Evolutionary conservation across 306 rosid species (phyloP).

Genomic region (Fragaria nilgerrensis): DNA sequence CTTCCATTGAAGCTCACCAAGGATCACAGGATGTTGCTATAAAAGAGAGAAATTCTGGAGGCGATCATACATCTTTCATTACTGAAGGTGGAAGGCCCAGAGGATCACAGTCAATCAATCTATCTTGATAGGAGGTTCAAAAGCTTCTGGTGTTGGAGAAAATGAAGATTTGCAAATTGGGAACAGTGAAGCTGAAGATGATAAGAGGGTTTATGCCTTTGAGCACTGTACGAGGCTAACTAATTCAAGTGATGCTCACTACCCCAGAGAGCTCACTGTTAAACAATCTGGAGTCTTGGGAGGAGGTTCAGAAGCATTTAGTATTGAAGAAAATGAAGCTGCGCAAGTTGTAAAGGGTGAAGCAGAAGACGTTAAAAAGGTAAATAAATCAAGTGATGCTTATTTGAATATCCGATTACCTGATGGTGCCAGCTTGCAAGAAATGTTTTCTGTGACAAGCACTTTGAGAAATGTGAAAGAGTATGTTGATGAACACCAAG

Average conservation of each 20-base stretch:
- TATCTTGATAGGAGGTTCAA: conserved; percentile 28
- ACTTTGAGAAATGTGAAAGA: conserved; percentile 46
- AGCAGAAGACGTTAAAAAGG: conserved; percentile 23
- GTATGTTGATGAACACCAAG: conserved; percentile 36
- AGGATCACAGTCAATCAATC: conserved; percentile 15
- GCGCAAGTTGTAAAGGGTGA: conserved; percentile 22
- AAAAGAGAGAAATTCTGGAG: conserved; percentile 10
- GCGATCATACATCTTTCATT: conserved; percentile 8
- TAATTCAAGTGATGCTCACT: conserved; percentile 32
- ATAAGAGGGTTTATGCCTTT: conserved; percentile 16
- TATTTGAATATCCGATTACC: conserved; percentile 51
- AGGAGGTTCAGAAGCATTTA: conserved; percentile 24
- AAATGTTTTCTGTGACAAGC: conserved; percentile 44
- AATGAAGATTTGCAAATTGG: conserved; percentile 16
- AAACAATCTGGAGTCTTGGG: conserved; percentile 22
- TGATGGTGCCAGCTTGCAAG: conserved; percentile 40
- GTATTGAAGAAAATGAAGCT: conserved; percentile 22
- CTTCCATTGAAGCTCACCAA: conserved; percentile 13
- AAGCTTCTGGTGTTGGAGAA: conserved; percentile 19
- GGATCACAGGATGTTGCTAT: conserved; percentile 2
- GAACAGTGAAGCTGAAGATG: conserved; percentile 21
- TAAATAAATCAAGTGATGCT: conserved; percentile 29
- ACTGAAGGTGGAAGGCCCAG: neutral
- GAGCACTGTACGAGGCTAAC: conserved; percentile 4
- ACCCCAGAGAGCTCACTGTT: conserved; percentile 14